phyloP scores from a whole-genome alignment of 2,329 filamentous ascomycete genomes.

The Drechslerella coelobrocha region DNA sequence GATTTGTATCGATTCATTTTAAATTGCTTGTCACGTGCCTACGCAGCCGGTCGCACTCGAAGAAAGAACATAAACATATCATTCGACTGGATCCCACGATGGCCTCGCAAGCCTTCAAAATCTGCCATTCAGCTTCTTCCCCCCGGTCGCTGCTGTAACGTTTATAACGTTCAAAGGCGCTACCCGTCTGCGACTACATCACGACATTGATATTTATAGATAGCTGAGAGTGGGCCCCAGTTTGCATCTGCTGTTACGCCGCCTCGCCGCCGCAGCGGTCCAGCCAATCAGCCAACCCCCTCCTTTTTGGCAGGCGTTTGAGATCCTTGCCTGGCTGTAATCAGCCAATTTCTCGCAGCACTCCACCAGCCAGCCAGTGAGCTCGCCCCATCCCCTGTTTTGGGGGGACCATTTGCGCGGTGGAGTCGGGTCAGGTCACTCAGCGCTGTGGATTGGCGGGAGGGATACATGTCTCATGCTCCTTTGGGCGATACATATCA shows the following conservation, averaged over 20 bases:
- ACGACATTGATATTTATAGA: constrained; percentile 31
- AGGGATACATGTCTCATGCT: constrained; percentile 30
- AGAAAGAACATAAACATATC: too few relatives aligned
- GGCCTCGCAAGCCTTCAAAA: too few relatives aligned
- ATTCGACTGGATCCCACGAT: too few relatives aligned
- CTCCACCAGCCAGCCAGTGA: constrained; percentile 34
- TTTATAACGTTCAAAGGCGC: too few relatives aligned
- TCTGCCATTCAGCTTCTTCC: not conserved
- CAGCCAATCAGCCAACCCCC: constrained; percentile 45
- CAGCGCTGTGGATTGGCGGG: constrained; percentile 15
- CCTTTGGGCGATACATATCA: constrained; percentile 3
- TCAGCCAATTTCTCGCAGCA: constrained; percentile 47
- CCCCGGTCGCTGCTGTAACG: too few relatives aligned
- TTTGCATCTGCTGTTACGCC: constrained; percentile 34
- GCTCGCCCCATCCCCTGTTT: constrained; percentile 49
- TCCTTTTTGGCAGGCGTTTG: constrained; percentile 46
- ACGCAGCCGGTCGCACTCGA: too few relatives aligned
- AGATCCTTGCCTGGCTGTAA: constrained; percentile 48
- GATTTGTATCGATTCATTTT: not conserved
- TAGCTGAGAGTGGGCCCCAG: too few relatives aligned
- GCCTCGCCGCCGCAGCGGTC: constrained; percentile 14
- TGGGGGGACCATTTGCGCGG: constrained; percentile 27
- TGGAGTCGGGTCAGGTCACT: constrained; percentile 28
- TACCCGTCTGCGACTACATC: not conserved
- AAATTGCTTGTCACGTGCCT: too few relatives aligned